Percentiles rank a stretch among this genome's conserved stretches.
Conservation (phyloP, 129 eudicot species). For the Rutidosis leptorrhynchoides region DNA sequence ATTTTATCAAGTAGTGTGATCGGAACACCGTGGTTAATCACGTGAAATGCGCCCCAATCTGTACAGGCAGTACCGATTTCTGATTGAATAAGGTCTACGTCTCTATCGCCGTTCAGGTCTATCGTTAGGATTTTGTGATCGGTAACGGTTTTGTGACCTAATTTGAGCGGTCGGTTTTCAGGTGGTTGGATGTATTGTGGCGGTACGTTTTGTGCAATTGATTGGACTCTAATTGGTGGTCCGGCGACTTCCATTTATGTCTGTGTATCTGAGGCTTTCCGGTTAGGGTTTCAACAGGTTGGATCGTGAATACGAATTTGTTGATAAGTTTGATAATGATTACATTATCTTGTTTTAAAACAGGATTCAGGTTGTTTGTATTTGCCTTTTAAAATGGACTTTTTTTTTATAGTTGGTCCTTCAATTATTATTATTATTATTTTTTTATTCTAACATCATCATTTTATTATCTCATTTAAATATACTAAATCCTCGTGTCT, state of each 20-base stretch:
- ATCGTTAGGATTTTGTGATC: constrained; percentile 42
- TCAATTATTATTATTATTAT: too few species aligned
- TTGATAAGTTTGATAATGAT: background rate
- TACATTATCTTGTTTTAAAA: too few species aligned
- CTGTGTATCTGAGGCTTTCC: background rate
- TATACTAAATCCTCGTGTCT: too few species aligned
- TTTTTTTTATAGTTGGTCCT: too few species aligned
- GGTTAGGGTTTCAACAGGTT: background rate
- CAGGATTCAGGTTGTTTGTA: too few species aligned
- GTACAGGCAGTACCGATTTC: constrained; percentile 46
- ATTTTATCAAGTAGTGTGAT: constrained; percentile 40
- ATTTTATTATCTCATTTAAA: too few species aligned
- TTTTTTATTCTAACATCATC: too few species aligned
- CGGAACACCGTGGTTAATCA: constrained; percentile 64
- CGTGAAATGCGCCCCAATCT: constrained; percentile 91
- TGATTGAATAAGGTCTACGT: constrained; percentile 13
- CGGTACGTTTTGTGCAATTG: constrained; percentile 59
- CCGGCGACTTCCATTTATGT: constrained; percentile 41
- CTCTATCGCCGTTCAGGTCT: constrained; percentile 30
- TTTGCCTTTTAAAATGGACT: too few species aligned
- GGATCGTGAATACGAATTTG: background rate
- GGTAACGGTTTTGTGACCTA: background rate
- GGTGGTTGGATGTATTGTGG: constrained; percentile 83
- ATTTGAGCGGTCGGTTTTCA: constrained; percentile 41
- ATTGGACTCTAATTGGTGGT: constrained; percentile 51